Conservation (phyloP, 257 asterid species). For the Coffea eugenioides region DNA sequence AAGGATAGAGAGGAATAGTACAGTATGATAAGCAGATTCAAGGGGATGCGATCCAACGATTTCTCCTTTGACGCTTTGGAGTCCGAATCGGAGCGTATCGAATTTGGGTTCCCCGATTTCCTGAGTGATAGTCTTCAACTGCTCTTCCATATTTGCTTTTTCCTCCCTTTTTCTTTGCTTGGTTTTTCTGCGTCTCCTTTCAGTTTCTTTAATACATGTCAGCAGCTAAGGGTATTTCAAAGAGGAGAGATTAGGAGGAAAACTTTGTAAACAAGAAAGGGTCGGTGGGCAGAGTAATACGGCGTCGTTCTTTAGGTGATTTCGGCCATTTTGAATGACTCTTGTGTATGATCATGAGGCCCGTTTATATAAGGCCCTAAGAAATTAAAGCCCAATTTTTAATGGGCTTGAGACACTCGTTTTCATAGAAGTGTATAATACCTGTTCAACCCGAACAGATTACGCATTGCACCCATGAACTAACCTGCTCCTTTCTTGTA, state of each 20-base stretch:
- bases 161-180: too few relatives aligned
- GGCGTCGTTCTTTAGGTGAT: slow-evolving; percentile 8
- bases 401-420: too few relatives aligned
- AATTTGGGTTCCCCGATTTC: slow-evolving; percentile 33
- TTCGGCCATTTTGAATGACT: neutral
- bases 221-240: neutral
- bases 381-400: too few relatives aligned
- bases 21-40: slow-evolving; percentile 59
- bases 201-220: neutral
- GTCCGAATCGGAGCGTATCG: slow-evolving; percentile 47
- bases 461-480: too few relatives aligned
- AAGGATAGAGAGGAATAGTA: slow-evolving; percentile 24
- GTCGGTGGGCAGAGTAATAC: neutral
- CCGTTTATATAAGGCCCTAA: too few relatives aligned
- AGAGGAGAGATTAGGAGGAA: neutral
- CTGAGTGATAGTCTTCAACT: slow-evolving; percentile 21
- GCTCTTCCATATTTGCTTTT: slow-evolving; percentile 20
- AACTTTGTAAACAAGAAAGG: slow-evolving; percentile 19
- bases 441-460: too few relatives aligned
- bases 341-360: too few relatives aligned
- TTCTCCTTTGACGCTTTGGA: slow-evolving; percentile 86
- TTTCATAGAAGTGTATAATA: too few relatives aligned
- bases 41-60: slow-evolving; percentile 84
- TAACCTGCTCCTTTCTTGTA: too few relatives aligned
- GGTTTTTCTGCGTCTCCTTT: neutral